Conservation (phyloP, 1,139 yeast genomes). For the Kodamaea sp. region DNA sequence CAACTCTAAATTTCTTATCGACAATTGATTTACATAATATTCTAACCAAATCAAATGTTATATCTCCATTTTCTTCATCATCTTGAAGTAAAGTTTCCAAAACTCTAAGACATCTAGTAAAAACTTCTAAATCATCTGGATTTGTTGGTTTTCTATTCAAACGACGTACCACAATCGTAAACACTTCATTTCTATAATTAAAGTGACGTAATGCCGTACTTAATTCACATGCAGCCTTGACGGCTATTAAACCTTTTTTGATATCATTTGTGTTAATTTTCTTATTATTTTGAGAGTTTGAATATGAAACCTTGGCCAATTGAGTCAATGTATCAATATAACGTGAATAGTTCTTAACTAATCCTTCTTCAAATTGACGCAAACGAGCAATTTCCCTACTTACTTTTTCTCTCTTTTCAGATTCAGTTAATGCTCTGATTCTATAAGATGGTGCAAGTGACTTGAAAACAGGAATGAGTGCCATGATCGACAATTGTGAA, state of each 20-base stretch:
- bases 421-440: conserved; percentile 76
- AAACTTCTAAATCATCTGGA: conserved; percentile 46
- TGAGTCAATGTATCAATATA: conserved; percentile 57
- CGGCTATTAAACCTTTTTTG: conserved; percentile 54
- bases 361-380: conserved; percentile 74
- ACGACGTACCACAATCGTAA: conserved; percentile 63
- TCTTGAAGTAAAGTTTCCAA: conserved; percentile 62
- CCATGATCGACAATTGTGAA: conserved; percentile 68
- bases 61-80: conserved; percentile 76
- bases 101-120: conserved; percentile 58
- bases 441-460: conserved; percentile 84
- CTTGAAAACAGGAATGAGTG: conserved; percentile 82
- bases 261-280: conserved; percentile 36
- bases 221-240: conserved; percentile 79
- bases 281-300: conserved; percentile 40
- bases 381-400: conserved; percentile 74
- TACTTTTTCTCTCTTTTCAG: conserved; percentile 78
- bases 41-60: conserved; percentile 70
- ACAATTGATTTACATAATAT: conserved; percentile 66
- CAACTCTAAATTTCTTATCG: conserved; percentile 74
- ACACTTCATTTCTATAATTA: conserved; percentile 71
- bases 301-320: conserved; percentile 36
- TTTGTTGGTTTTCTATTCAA: conserved; percentile 53
- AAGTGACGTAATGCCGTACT: conserved; percentile 66
- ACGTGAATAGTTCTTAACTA: conserved; percentile 66